Evolutionary conservation across 1,284 basidiomycete species (phyloP).

Genomic region (Ustilago crameri): DNA sequence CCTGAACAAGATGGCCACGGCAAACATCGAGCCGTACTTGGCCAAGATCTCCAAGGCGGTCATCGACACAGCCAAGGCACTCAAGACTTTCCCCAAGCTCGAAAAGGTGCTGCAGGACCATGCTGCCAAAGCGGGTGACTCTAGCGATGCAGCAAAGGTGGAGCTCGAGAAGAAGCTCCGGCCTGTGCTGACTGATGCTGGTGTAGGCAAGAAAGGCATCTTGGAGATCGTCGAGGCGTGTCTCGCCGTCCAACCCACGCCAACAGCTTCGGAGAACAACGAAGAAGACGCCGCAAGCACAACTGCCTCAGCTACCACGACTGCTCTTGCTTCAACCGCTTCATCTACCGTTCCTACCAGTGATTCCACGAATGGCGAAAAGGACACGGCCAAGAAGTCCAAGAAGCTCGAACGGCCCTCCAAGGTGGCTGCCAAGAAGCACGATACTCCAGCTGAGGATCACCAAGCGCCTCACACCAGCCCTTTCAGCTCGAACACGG

Average conservation of each 20-base stretch:
- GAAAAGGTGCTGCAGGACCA: conserved; percentile 29
- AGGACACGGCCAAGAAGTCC: conserved; percentile 3
- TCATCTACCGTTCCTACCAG: background rate
- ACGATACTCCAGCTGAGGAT: background rate
- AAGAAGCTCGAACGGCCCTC: conserved; percentile 3
- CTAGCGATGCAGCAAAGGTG: background rate
- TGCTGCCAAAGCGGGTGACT: background rate
- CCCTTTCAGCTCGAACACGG: conserved; percentile 27
- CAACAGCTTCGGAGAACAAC: background rate
- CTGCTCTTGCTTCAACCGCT: background rate
- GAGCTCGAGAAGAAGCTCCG: conserved; percentile 36
- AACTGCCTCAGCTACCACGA: background rate
- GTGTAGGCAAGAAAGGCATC: conserved; percentile 46
- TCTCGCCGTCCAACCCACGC: conserved; percentile 2
- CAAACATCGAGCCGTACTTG: conserved; percentile 27
- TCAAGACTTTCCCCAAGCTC: conserved; percentile 53
- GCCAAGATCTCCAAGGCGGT: conserved; percentile 28
- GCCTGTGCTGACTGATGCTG: conserved; percentile 54
- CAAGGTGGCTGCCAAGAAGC: conserved; percentile 8
- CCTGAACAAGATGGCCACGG: background rate
- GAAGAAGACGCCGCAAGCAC: background rate
- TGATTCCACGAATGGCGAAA: background rate
- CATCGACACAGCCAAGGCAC: conserved; percentile 62
- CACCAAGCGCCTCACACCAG: background rate
- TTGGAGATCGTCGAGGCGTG: conserved; percentile 42